phyloP scores from a whole-genome alignment of 352 stramenopile genomes.

The Thraustochytrium striatum region DNA sequence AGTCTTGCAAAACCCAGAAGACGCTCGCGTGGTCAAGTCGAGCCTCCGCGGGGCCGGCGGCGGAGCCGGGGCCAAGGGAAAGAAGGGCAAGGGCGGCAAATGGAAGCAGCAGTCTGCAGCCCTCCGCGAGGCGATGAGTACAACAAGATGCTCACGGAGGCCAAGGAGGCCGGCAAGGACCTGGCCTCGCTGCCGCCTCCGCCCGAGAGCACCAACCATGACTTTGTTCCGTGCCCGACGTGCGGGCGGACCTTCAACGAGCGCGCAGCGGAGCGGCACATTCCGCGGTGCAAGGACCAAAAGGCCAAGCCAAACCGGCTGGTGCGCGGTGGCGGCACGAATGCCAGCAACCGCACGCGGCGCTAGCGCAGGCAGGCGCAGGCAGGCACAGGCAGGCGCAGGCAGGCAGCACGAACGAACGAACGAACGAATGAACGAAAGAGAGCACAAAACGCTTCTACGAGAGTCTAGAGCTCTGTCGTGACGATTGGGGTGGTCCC shows the following conservation, averaged over 20 bases:
- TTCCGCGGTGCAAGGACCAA: slow-evolving; percentile 79
- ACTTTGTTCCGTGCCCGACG: slow-evolving; percentile 80
- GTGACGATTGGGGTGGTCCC: slow-evolving; percentile 6
- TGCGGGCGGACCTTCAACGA: slow-evolving; percentile 84
- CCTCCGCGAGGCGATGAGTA: slow-evolving; percentile 77
- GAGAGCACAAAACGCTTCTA: not conserved
- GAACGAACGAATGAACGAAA: not conserved
- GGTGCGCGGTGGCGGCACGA: slow-evolving; percentile 48
- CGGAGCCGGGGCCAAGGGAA: slow-evolving; percentile 58
- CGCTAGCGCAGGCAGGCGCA: not conserved
- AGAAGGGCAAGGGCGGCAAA: slow-evolving; percentile 51
- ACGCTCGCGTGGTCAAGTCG: slow-evolving; percentile 74
- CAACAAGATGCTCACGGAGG: slow-evolving; percentile 64
- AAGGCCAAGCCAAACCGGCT: slow-evolving; percentile 55
- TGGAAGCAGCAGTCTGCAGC: slow-evolving; percentile 79
- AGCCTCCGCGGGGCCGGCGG: slow-evolving; percentile 24
- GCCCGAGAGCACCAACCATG: slow-evolving; percentile 67
- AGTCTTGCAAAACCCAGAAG: slow-evolving; percentile 71
- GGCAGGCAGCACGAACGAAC: not conserved
- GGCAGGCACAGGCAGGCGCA: not conserved
- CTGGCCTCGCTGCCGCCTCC: slow-evolving; percentile 62
- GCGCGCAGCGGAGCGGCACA: slow-evolving; percentile 80
- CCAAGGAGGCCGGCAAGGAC: slow-evolving; percentile 63
- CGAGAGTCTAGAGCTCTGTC: not conserved
- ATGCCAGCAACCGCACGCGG: not conserved